phyloP scores from a whole-genome alignment of 306 rosid genomes.

The Inga oerstediana region DNA sequence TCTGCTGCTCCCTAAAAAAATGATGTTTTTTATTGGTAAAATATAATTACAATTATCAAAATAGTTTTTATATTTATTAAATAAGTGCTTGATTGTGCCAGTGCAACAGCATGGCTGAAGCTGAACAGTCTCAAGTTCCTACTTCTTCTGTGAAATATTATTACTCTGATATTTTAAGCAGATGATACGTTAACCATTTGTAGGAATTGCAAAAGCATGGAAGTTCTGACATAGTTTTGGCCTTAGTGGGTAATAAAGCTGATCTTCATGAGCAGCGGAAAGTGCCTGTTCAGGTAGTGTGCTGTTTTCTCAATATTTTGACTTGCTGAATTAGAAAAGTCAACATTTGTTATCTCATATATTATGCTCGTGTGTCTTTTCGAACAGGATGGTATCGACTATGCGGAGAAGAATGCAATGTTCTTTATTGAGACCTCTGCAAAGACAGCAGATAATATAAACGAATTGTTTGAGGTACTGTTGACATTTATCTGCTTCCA shows the following conservation, averaged over 20 bases:
- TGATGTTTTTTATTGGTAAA: background rate
- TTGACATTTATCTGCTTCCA: conserved; percentile 28
- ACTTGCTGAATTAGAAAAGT: background rate
- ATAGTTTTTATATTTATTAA: background rate
- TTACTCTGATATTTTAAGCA: background rate
- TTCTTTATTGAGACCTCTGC: conserved; percentile 99
- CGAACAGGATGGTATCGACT: conserved; percentile 81
- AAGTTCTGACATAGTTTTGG: conserved; percentile 72
- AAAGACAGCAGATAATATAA: conserved; percentile 96
- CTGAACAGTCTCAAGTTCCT: background rate
- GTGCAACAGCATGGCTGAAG: background rate
- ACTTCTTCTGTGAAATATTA: background rate
- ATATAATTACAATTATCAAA: background rate
- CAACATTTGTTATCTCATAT: conserved; percentile 23
- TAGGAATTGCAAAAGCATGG: conserved; percentile 87
- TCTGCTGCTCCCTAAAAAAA: background rate
- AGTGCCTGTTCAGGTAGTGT: conserved; percentile 57
- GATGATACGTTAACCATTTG: conserved; percentile 18
- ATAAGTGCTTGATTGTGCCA: background rate
- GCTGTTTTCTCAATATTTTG: background rate
- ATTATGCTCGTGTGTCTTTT: conserved; percentile 7
- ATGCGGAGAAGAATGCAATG: conserved; percentile 95
- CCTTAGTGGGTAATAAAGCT: conserved; percentile 76
- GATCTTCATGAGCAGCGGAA: conserved; percentile 70
- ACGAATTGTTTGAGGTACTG: conserved; percentile 92